phyloP scores from a whole-genome alignment of 352 stramenopile genomes.

The Lagenidium sp. region DNA sequence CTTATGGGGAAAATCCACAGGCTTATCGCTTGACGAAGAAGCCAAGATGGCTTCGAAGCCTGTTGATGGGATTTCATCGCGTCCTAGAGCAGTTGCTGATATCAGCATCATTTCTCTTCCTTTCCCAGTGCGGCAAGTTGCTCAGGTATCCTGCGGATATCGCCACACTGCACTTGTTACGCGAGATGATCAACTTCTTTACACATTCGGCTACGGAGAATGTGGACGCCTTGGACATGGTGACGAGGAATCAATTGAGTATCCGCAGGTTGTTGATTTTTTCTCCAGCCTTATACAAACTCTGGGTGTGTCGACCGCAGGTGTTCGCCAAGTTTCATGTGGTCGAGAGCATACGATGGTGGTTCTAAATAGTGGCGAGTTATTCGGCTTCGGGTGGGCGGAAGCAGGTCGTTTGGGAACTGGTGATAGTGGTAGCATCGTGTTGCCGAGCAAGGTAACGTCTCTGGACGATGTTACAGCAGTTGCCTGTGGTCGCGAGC shows the following conservation, averaged over 20 bases:
- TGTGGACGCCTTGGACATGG: slow-evolving; percentile 71
- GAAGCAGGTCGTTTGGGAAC: slow-evolving; percentile 78
- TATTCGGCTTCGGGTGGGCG: slow-evolving; percentile 81
- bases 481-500: slow-evolving; percentile 76
- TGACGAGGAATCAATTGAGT: slow-evolving; percentile 30
- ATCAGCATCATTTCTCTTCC: slow-evolving; percentile 37
- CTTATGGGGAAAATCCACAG: slow-evolving; percentile 42
- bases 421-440: slow-evolving; percentile 55
- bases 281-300: slow-evolving; percentile 39
- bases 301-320: slow-evolving; percentile 18
- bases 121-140: slow-evolving; percentile 35
- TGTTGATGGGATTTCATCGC: slow-evolving; percentile 5
- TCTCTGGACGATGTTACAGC: slow-evolving; percentile 30
- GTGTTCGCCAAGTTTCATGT: slow-evolving; percentile 50
- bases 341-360: slow-evolving; percentile 84
- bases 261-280: slow-evolving; percentile 40
- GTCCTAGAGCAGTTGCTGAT: slow-evolving; percentile 7
- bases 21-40: slow-evolving; percentile 55
- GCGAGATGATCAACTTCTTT: slow-evolving; percentile 37
- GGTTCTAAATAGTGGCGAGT: slow-evolving; percentile 44
- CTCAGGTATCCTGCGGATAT: slow-evolving; percentile 70
- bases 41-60: slow-evolving; percentile 12
- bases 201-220: slow-evolving; percentile 77
- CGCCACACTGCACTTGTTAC: slow-evolving; percentile 69
- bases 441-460: slow-evolving; percentile 47